These are phyloP conservation scores for Phycomyces blakesleeanus DNA, from an alignment of 192 early-diverging fungal species.

Conservation along the genomic window DNA sequence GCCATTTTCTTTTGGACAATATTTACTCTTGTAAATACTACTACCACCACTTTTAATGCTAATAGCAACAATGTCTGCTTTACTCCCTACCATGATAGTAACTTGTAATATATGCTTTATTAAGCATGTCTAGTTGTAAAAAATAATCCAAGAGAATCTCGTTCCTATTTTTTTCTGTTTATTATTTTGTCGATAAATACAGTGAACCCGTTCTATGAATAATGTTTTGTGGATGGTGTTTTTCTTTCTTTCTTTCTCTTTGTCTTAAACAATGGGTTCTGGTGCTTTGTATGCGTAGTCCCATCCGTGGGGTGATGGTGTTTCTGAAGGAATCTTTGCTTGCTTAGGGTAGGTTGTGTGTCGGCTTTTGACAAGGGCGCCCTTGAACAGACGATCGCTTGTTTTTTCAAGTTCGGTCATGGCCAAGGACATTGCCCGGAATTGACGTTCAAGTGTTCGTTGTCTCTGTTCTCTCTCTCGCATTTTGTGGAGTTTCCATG, in stretches of 20 bases:
- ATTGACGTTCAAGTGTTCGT: constrained; percentile 50
- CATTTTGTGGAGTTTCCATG: constrained; percentile 57
- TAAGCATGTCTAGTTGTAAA: no score
- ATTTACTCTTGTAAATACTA: no score
- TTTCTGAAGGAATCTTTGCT: constrained; percentile 73
- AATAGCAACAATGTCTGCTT: no score
- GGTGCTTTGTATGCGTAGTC: constrained; percentile 50
- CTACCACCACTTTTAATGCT: no score
- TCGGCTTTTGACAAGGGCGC: constrained; percentile 53
- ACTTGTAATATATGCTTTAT: no score
- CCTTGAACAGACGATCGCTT: constrained; percentile 57
- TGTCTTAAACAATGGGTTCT: neutral
- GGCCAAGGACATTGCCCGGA: constrained; percentile 58
- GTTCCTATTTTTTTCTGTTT: no score
- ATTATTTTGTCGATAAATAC: no score
- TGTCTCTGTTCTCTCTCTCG: constrained; percentile 45
- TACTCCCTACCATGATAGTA: no score
- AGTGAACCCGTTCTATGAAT: neutral
- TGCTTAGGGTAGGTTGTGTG: constrained; percentile 64
- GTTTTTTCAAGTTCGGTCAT: constrained; percentile 63
- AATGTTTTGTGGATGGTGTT: neutral
- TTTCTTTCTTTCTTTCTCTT: neutral
- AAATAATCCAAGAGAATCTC: no score
- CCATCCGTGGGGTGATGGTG: constrained; percentile 66
- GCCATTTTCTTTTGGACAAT: no score